Base-by-base conservation (phyloP, 1,284 basidiomycete species). In the Sutorius eximius region DNA sequence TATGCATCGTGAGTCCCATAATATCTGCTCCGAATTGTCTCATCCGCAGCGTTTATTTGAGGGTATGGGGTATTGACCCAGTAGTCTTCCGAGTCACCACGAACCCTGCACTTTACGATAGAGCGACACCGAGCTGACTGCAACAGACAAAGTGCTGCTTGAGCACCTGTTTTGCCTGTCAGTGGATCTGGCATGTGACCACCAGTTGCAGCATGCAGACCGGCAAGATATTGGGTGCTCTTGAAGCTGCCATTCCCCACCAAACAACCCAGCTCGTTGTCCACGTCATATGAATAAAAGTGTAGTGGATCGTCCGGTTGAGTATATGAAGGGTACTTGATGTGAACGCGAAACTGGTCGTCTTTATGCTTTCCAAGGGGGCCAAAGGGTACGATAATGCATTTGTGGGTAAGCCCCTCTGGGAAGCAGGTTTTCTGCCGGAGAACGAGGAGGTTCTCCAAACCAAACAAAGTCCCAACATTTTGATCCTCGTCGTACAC, bases 151-250 rank as follows among this genome's bases (percentile, higher is more conserved):
- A 80, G 60, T 6, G 77, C 78, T 52, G 78, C 72, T 49, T 77
- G 73, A 1, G 70, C 74, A 3, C 80, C 80, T 0, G 75, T 78
- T 24, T 66, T 71, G 10, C 68, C 59, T 0, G 75, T 76, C 18
- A 82, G 62, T 4, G 76, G 76, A 56, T 82, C 80, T 5, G 74
- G 69, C 3, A 75, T 67, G 34, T 68, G 68, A 1, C 5, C 6
- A 46, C 71, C 72, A 0, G 74, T 78, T 12, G 75, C 34, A 4
- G 76, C 74, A 41, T 81, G 78, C 11, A 82, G 65, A 43, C 74
- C 72, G 0, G 73, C 65, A 46, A 69, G 72, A 59, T 70, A 76
- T 3, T 73, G 61, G 29, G 63, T 67, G 58, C 67, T 71, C 6
- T 55, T 59, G 27, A 75, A 53, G 29, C 61, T 71, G 18, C 52